phyloP scores from a whole-genome alignment of 345 rosid genomes.

The Camelina neglecta region DNA sequence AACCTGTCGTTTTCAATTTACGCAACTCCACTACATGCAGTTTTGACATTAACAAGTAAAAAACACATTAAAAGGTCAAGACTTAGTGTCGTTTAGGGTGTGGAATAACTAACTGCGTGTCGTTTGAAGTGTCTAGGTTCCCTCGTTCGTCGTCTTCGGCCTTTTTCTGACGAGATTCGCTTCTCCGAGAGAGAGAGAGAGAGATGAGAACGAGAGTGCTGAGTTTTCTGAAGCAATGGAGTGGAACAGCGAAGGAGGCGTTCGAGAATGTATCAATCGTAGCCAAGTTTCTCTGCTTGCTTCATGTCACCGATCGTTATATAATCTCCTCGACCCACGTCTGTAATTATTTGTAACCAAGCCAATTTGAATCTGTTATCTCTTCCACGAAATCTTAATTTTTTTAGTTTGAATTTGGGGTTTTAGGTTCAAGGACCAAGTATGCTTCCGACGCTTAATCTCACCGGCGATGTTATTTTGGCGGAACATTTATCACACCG shows the following conservation, averaged over 20 bases:
- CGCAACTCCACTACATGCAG: not conserved
- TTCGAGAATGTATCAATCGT: constrained; percentile 26
- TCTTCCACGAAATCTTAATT: not conserved
- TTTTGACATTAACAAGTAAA: not conserved
- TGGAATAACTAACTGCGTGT: constrained; percentile 11
- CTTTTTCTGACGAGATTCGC: not conserved
- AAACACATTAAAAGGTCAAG: not conserved
- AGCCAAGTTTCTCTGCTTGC: constrained; percentile 49
- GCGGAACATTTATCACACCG: constrained; percentile 72
- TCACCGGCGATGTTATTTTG: constrained; percentile 67
- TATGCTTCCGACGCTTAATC: constrained; percentile 83
- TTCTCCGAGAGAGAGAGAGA: constrained; percentile 4
- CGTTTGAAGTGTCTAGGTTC: constrained; percentile 10
- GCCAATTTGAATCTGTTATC: not conserved
- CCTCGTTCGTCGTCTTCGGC: constrained; percentile 4
- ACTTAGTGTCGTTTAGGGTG: constrained; percentile 30
- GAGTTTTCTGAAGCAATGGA: constrained; percentile 47
- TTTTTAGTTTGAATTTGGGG: not conserved
- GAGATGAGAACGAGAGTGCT: constrained; percentile 27
- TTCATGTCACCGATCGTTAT: constrained; percentile 68
- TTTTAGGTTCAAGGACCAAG: constrained; percentile 75
- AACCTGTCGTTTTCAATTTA: not conserved
- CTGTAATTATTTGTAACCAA: constrained; percentile 24
- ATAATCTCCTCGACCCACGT: constrained; percentile 65
- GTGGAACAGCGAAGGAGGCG: constrained; percentile 51